These are phyloP conservation scores for Chimonanthus praecox DNA, from an alignment of 164 flowering plant genomes.

Conservation along the genomic window DNA sequence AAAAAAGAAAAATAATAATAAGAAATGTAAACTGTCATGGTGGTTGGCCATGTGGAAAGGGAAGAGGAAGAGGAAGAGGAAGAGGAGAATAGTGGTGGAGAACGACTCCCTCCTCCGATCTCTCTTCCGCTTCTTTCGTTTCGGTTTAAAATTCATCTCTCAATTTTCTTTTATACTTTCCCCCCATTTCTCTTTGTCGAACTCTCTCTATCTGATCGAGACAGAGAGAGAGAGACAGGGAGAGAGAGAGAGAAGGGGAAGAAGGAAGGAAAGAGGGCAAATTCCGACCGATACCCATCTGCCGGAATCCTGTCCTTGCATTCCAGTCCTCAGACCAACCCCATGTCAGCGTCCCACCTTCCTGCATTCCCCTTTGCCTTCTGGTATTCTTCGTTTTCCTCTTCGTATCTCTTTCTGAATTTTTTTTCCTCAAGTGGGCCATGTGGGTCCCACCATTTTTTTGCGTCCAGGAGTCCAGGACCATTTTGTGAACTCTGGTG, in stretches of 20 bases:
- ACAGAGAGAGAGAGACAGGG: neutral
- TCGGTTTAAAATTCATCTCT: neutral
- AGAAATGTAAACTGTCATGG: neutral
- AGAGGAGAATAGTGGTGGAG: neutral
- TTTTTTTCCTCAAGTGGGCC: neutral
- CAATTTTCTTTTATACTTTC: neutral
- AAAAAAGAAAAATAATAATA: too few species aligned
- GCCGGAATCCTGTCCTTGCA: neutral
- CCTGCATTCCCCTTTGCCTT: neutral
- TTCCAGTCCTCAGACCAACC: neutral
- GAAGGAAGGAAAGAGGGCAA: neutral
- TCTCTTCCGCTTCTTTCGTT: neutral
- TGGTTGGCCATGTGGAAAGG: neutral
- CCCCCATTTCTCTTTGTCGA: neutral
- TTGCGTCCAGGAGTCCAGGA: neutral
- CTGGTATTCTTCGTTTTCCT: neutral
- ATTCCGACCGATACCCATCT: neutral
- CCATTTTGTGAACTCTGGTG: neutral
- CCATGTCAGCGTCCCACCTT: neutral
- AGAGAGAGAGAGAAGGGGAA: neutral
- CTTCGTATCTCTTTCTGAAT: neutral
- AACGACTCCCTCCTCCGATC: neutral
- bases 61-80: neutral
- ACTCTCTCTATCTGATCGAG: neutral
- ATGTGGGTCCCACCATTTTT: neutral